Evolutionary conservation across 2,329 filamentous ascomycete genomes (phyloP).

Genomic region (Scedosporium apiospermum): DNA sequence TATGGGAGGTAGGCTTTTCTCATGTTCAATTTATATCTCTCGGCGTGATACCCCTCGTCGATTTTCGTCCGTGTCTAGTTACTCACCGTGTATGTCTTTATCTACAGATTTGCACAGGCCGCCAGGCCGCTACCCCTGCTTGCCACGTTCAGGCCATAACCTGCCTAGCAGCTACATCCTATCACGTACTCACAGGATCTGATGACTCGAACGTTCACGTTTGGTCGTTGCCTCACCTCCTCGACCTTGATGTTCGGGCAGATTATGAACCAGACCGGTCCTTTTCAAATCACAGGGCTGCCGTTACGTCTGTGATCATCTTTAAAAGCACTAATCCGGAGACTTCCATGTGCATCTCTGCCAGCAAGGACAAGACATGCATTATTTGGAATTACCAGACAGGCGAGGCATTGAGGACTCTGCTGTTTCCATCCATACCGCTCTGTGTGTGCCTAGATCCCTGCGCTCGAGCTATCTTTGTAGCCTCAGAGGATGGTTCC

Average conservation of each 20-base stretch:
- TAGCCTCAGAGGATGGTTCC: conserved; percentile 70
- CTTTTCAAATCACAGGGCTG: conserved; percentile 67
- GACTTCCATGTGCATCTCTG: conserved; percentile 75
- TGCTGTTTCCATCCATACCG: conserved; percentile 67
- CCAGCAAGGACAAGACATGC: conserved; percentile 77
- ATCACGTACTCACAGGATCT: conserved; percentile 68
- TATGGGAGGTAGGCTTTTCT: conserved; percentile 69
- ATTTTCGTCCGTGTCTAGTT: neutral
- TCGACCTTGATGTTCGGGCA: conserved; percentile 46
- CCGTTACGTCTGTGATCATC: conserved; percentile 53
- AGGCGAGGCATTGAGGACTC: conserved; percentile 67
- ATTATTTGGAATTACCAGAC: conserved; percentile 89
- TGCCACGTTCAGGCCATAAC: conserved; percentile 76
- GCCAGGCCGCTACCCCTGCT: conserved; percentile 65
- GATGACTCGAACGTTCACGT: conserved; percentile 86
- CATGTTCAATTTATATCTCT: too few species aligned
- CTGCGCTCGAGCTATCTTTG: conserved; percentile 72
- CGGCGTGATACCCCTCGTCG: too few species aligned
- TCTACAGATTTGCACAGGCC: conserved; percentile 59
- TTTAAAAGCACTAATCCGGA: conserved; percentile 58
- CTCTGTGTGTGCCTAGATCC: conserved; percentile 70
- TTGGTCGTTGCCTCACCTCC: conserved; percentile 71
- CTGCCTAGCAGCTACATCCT: conserved; percentile 60
- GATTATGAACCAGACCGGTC: conserved; percentile 64
- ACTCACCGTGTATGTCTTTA: conserved; percentile 11